Evolutionary conservation across 2,329 filamentous ascomycete genomes (phyloP), one percentile per base, ranked within the genome.

Genomic region (Onygenales sp.): DNA sequence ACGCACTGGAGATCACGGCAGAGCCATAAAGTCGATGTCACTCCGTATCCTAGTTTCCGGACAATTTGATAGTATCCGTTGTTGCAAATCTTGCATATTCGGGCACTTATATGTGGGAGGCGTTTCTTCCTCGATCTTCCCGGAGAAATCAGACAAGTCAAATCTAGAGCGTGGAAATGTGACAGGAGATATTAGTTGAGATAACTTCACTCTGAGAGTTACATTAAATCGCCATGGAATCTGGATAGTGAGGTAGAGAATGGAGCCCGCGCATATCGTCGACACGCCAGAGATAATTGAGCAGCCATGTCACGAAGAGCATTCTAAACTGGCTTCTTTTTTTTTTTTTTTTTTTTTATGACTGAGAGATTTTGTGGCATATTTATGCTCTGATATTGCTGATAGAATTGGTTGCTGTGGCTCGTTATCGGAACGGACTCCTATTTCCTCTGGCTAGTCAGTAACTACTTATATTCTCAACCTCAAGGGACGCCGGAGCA

Each of bases 21-120:
- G 31, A 63, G 57, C 61, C 59, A 63, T 44, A 59, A 54, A n/a
- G 61, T 63, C 1, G 59, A 63, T 17, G 54, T 57, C 8, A 56
- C 50, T 14, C 61, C 60, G 54, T 51, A 63, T 32, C 59, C 60
- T 17, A 63, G 57, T 51, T 63, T 63, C 6, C 54, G 52, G n/a
- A 63, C 46, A 32, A 62, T 39, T 39, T 57, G 50, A 52, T 17
- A 17, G 14, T 63, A 60, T 53, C 55, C 53, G 21, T 57, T 36
- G 10, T 55, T 49, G 46, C 58, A 50, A 17, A 55, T 39, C 51
- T 59, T 14, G 32, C 56, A 52, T 21, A 58, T 55, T 17, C 36
- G 45, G 7, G 54, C 53, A 2, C 38, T 43, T 31, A 43, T 59
- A 59, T 17, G 41, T 31, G 3, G 56, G 56, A 13, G 52, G 46